These are phyloP conservation scores for Rhodosporidiobolus odoratus DNA, from an alignment of 768 basidiomycete genomes.

Conservation along the genomic window DNA sequence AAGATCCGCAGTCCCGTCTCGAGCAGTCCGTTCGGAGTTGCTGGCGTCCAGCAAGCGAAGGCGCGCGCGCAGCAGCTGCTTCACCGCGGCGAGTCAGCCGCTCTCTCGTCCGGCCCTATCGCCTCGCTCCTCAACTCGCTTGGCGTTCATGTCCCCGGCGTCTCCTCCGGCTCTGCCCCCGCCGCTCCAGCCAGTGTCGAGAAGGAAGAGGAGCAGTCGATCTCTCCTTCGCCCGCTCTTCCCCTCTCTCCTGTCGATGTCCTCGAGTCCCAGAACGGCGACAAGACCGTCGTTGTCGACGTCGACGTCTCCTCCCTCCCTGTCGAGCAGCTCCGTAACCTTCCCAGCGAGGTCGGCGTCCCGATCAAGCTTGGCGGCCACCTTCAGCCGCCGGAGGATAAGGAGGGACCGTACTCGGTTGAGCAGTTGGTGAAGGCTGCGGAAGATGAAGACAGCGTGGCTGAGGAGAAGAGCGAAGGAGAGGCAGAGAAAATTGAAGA, in stretches of 20 bases:
- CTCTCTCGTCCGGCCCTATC: neutral
- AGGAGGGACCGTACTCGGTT: neutral
- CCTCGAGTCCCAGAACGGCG: neutral
- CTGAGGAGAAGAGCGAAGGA: neutral
- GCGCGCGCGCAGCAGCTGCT: neutral
- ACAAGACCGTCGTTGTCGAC: slow-evolving; percentile 17
- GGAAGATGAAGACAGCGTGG: neutral
- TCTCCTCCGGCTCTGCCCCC: neutral
- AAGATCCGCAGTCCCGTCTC: slow-evolving; percentile 55
- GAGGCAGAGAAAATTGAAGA: neutral
- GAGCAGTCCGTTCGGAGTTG: neutral
- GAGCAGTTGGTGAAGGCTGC: neutral
- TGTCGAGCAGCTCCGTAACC: neutral
- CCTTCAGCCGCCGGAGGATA: neutral
- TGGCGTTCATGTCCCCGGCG: neutral
- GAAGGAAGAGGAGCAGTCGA: too few species aligned
- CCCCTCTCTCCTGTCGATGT: too few species aligned
- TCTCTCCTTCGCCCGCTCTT: too few species aligned
- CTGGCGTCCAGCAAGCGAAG: neutral
- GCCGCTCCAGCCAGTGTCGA: neutral
- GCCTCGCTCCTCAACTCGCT: slow-evolving; percentile 12
- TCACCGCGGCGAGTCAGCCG: neutral
- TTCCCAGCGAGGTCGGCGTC: slow-evolving; percentile 4
- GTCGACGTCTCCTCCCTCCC: slow-evolving; percentile 7
- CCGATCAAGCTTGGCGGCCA: neutral